Base-by-base conservation (phyloP, 371 early-diverging fungal genomes). In the Mortierella sp. region DNA sequence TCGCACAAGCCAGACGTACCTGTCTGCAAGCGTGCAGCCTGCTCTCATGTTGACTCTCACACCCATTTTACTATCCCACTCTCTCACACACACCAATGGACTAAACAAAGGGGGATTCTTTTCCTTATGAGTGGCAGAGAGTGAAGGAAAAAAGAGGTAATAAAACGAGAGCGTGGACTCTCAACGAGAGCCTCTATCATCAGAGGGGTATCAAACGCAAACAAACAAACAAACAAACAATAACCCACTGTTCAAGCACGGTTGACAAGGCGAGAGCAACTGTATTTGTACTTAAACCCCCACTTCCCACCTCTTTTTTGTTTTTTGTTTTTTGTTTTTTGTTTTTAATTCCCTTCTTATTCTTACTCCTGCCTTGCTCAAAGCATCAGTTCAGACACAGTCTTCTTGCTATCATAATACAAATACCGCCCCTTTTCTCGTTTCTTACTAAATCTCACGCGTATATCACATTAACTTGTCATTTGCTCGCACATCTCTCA, bases 31-130 rank as follows among this genome's bases (percentile, higher is more conserved):
- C 8, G 22, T 13, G 55, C 55, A 55, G 24, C 9, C 13, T 48
- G 55, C 55, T 55, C 55, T 24, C 55, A 55, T 55, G 15, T 8
- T 24, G 13, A 52, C 52, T 52, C 52, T 19, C 52, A 52, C 9
- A 48, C 19, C 6, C 55, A 55, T 1, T 24, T 21, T 28, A 28
- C 28, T 28, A 5, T 24, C 55, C 55, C 55, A 55, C 55, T 55
- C 55, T 21, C 15, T 43, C 28, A 28, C 28, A 43, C 43, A 11
- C 21, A 55, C 21, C 21, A 21, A 55, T 55, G 28, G 16, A 55
- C 21, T 24, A 55, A 55, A 55, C 21, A 55, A 55, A 55, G 55
- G 55, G 55, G 55, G 55, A 55, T 55, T 55, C 55, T 55, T 28
- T 28, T 24, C 21, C 9, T 10, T 55, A 8, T 55, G 55, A 55